Conservation (phyloP, 2,329 filamentous ascomycete species). For the Coniochaeta prunicola region DNA sequence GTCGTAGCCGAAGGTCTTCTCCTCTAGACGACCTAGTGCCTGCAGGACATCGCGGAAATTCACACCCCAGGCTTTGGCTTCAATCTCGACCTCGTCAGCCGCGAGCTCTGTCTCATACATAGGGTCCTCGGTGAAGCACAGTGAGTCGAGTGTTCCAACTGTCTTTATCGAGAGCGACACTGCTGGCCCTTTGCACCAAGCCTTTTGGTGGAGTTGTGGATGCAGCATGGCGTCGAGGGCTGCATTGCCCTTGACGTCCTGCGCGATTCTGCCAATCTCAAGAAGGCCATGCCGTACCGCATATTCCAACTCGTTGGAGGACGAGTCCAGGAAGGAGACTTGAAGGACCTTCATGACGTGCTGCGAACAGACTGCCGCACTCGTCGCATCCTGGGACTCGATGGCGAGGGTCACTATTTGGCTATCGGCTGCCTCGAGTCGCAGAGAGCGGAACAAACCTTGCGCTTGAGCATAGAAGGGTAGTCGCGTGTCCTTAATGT, state of each 20-base stretch:
- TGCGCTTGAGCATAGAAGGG: constrained; percentile 12
- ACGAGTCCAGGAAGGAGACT: background rate
- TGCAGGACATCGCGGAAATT: constrained; percentile 32
- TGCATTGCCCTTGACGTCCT: background rate
- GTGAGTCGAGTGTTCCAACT: constrained; percentile 6
- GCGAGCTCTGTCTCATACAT: constrained; percentile 3
- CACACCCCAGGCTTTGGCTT: constrained; percentile 23
- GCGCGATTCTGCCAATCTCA: constrained; percentile 3
- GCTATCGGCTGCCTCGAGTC: constrained; percentile 17
- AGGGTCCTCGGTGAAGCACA: constrained; percentile 10
- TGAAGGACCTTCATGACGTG: background rate
- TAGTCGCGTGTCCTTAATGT: constrained; percentile 4
- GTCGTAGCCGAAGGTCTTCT: constrained; percentile 16
- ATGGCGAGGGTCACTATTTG: constrained; percentile 15
- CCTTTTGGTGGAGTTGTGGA: no score
- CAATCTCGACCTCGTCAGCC: constrained; percentile 24
- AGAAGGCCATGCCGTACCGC: background rate
- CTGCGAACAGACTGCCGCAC: constrained; percentile 5
- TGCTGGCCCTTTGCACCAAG: background rate
- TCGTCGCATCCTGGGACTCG: constrained; percentile 4
- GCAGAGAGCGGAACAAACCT: constrained; percentile 19
- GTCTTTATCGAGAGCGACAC: background rate
- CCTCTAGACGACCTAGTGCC: constrained; percentile 13
- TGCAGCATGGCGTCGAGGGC: background rate
- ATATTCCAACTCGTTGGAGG: constrained; percentile 3